Conservation (phyloP, 257 asterid species). For the Ballota nigra region DNA sequence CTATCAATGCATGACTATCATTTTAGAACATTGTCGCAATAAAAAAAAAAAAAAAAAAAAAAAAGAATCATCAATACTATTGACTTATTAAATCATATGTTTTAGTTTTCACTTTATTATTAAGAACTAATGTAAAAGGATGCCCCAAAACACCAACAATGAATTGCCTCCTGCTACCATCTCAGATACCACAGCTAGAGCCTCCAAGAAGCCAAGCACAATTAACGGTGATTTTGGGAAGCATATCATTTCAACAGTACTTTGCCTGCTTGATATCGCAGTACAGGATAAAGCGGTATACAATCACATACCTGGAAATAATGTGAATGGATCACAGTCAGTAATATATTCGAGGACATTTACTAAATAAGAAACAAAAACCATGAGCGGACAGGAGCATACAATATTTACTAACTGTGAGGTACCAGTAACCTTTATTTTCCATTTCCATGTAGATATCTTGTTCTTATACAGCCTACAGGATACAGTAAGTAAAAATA, state of each 20-base stretch:
- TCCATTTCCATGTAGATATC: slow-evolving; percentile 7
- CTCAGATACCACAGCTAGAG: slow-evolving; percentile 93
- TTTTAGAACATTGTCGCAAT: neutral
- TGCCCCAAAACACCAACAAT: neutral
- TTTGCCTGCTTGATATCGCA: slow-evolving; percentile 84
- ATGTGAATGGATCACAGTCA: slow-evolving; percentile 16
- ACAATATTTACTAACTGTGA: neutral
- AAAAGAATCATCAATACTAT: neutral
- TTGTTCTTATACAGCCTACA: slow-evolving; percentile 3
- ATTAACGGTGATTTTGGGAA: slow-evolving; percentile 77
- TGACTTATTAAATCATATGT: neutral
- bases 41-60: neutral
- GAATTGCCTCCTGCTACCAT: slow-evolving; percentile 94
- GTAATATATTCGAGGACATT: neutral
- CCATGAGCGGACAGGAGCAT: slow-evolving; percentile 5
- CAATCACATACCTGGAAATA: slow-evolving; percentile 65
- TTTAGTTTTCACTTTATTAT: neutral
- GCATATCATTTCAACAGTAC: slow-evolving; percentile 91
- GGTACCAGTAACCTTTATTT: slow-evolving; percentile 2
- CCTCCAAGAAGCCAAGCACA: slow-evolving; percentile 84
- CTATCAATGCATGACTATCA: slow-evolving; percentile 6
- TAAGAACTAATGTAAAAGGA: slow-evolving; percentile 3
- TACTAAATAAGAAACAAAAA: neutral
- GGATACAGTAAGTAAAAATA: neutral
- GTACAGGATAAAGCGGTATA: slow-evolving; percentile 76